These are phyloP conservation scores for Wallacemonas sp. DNA, from an alignment of 208 protist genomes.

Conservation along the genomic window DNA sequence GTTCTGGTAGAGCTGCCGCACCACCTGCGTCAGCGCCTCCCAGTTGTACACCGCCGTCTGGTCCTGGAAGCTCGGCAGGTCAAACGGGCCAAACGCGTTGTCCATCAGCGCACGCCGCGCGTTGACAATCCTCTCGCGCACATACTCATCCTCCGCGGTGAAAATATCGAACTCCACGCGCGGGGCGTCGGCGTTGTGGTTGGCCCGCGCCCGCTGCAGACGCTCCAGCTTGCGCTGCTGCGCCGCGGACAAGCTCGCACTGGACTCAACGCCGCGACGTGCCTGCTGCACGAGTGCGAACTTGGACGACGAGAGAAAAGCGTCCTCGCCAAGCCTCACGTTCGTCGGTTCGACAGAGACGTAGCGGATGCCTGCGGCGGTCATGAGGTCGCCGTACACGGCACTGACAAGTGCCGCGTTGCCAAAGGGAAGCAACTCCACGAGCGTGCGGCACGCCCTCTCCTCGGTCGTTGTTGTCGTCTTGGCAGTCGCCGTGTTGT, in stretches of 20 bases:
- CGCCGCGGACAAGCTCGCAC: background rate
- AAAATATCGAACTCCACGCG: constrained; percentile 13
- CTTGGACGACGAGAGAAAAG: background rate
- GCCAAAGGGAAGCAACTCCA: constrained; percentile 48
- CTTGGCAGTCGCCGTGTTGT: too few species aligned
- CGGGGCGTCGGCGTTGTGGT: background rate
- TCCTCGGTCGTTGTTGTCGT: too few species aligned
- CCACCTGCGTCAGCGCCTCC: constrained; percentile 16
- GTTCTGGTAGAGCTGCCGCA: constrained; percentile 20
- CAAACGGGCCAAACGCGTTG: constrained; percentile 10
- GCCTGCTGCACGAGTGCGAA: background rate
- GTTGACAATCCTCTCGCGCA: constrained; percentile 20
- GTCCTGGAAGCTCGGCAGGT: constrained; percentile 30
- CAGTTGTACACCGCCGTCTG: constrained; percentile 37
- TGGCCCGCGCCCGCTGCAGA: background rate
- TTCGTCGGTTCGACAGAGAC: constrained; percentile 27
- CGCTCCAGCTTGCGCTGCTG: background rate
- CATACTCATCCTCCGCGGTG: constrained; percentile 11
- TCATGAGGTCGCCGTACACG: constrained; percentile 18
- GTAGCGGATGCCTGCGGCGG: constrained; percentile 25
- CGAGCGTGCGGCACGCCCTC: constrained; percentile 27
- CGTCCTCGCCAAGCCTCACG: constrained; percentile 19
- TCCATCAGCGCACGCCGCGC: constrained; percentile 10
- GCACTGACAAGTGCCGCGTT: constrained; percentile 24
- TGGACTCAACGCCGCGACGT: background rate